Conservation (phyloP, 1,284 basidiomycete species). For the Boletus mariae region DNA sequence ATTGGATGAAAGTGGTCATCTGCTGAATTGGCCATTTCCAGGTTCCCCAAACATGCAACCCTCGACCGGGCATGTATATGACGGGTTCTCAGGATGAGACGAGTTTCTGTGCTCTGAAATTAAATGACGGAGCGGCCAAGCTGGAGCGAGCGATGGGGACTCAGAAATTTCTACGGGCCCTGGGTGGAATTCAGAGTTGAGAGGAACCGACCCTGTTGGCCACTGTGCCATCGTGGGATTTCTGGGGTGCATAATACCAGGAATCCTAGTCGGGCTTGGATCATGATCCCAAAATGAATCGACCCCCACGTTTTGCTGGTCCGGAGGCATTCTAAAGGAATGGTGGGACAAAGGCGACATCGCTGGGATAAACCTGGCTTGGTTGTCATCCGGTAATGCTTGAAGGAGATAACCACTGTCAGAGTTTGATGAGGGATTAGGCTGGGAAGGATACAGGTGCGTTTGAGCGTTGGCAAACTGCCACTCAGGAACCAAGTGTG, state of each 20-base stretch:
- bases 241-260: not conserved
- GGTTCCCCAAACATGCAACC: constrained; percentile 1
- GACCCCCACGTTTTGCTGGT: constrained; percentile 3
- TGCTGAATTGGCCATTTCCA: not conserved
- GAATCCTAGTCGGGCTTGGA: not conserved
- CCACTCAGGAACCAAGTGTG: constrained; percentile 5
- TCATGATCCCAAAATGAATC: constrained; percentile 3
- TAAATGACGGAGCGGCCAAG: not conserved
- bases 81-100: not conserved
- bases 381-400: constrained; percentile 7
- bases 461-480: constrained; percentile 2
- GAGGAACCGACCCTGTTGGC: constrained; percentile 1
- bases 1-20: not conserved
- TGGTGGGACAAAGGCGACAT: not conserved
- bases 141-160: not conserved
- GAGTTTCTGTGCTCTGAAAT: constrained; percentile 7
- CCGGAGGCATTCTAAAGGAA: not conserved
- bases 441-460: constrained; percentile 5
- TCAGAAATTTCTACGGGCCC: not conserved
- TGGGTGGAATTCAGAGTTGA: not conserved
- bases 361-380: not conserved
- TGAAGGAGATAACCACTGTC: not conserved
- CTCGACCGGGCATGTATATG: constrained; percentile 2
- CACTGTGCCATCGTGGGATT: constrained; percentile 7
- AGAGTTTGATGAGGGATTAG: not conserved